Evolutionary conservation across 2,329 filamentous ascomycete genomes (phyloP), one percentile per base, ranked within the genome.

Genomic region (Colletotrichum lindemuthianum): DNA sequence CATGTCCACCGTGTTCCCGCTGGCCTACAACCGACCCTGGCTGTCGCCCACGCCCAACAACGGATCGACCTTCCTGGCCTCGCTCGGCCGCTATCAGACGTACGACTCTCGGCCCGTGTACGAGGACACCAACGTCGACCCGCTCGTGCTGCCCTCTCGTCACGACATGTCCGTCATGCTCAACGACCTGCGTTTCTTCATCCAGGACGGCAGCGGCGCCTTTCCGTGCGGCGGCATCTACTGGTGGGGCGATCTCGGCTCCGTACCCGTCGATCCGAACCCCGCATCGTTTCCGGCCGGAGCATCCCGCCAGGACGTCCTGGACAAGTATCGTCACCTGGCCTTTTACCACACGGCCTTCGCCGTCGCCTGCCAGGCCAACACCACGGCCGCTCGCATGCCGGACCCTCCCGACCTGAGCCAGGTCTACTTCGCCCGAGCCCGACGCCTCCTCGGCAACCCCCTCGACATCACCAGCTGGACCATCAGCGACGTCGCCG

Each of bases 271-370:
- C 16, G 68, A 71, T 8, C 72, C 74, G 36, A 60, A 60, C 12
- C 33, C 59, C n/a, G 36, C 66, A 39, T 56, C 69, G 53, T 44
- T 70, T 66, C 34, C 68, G 6, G 67, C 72, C 7, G 63, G 68
- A 6, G 68, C 67, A 16, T 68, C 73, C 44, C 53, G 69, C 12
- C 53, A 63, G 45, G 51, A 55, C 16, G 34, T 56, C 8, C 47
- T 34, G 40, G 70, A 72, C 13, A 71, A 73, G 13, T 74, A 74
- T 43, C 76, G 79, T n/a, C 70, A 77, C 15, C 67, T 83, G 36
- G 80, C 81, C 37, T 76, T 84, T 34, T 80, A 80, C 55, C 78
- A 85, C 45, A 78, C 78, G 2, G 78, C 78, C 4, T 78, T 85
- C 66, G 83, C 82, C 41, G 67, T 79, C 6, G 72, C 68, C 60